phyloP scores from a whole-genome alignment of 176 grass and related monocot species.

The Pontederia crassipes region DNA sequence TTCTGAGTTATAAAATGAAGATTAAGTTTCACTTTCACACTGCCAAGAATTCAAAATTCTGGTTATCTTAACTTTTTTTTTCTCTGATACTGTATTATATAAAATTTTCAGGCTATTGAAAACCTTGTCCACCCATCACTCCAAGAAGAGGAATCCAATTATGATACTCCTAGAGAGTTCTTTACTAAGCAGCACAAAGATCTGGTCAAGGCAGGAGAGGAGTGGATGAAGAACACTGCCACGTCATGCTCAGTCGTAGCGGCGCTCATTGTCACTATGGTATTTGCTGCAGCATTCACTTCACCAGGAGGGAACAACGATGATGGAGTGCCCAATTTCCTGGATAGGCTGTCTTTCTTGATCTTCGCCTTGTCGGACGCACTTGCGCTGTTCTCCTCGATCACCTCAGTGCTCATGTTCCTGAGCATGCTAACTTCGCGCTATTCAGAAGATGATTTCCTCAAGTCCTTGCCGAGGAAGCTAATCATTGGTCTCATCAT shows the following conservation, averaged over 20 bases:
- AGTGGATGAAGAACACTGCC: slow-evolving; percentile 9
- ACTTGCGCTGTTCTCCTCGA: background rate
- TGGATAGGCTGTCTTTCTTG: background rate
- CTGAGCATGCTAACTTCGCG: slow-evolving; percentile 6
- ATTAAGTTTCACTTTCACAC: too few relatives aligned
- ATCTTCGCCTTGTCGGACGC: slow-evolving; percentile 12
- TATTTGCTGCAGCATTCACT: slow-evolving; percentile 4
- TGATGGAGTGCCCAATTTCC: slow-evolving; percentile 10
- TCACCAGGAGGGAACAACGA: slow-evolving; percentile 10
- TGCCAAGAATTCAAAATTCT: too few relatives aligned
- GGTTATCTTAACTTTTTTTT: background rate
- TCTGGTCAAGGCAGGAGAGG: slow-evolving; percentile 3
- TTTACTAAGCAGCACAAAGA: slow-evolving; percentile 7
- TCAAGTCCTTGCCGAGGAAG: slow-evolving; percentile 3
- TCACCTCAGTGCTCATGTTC: slow-evolving; percentile 11
- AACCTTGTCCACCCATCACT: background rate
- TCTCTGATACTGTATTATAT: background rate
- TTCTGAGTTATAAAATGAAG: too few relatives aligned
- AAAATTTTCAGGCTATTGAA: slow-evolving; percentile 11
- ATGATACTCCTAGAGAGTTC: background rate
- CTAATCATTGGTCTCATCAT: slow-evolving; percentile 3
- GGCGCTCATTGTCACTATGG: slow-evolving; percentile 7
- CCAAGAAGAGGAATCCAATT: background rate
- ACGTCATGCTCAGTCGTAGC: slow-evolving; percentile 4
- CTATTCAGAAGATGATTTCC: slow-evolving; percentile 16